A percentile compares a stretch with the other conserved stretches of the same genome.
Conservation (phyloP, 371 early-diverging fungal genomes). For the Entomophthora muscae region DNA sequence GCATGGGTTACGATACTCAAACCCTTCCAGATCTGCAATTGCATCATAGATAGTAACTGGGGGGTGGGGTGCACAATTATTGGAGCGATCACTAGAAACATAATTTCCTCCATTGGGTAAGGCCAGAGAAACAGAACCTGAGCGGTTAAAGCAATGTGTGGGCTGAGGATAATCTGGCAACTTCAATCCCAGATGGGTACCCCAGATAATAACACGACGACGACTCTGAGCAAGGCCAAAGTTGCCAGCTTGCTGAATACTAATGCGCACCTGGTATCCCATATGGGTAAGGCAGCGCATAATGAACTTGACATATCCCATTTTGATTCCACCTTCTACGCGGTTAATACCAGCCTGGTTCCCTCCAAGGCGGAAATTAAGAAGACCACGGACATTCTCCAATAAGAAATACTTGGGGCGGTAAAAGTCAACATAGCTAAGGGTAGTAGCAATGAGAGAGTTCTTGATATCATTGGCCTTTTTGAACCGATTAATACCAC, state of each 20-base stretch:
- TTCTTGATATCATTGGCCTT: slow-evolving; percentile 40
- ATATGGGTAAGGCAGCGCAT: slow-evolving; percentile 32
- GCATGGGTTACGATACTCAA: slow-evolving; percentile 30
- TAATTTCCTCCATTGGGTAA: slow-evolving; percentile 18
- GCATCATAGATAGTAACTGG: slow-evolving; percentile 30
- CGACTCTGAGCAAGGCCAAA: slow-evolving; percentile 35
- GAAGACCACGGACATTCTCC: slow-evolving; percentile 37
- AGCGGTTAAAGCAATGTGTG: slow-evolving; percentile 20
- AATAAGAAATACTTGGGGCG: slow-evolving; percentile 34
- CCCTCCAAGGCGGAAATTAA: slow-evolving; percentile 26
- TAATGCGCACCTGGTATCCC: slow-evolving; percentile 37
- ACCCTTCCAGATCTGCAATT: slow-evolving; percentile 36
- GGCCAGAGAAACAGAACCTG: slow-evolving; percentile 15
- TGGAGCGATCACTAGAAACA: slow-evolving; percentile 17
- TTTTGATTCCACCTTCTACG: slow-evolving; percentile 25
- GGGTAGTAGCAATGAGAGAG: slow-evolving; percentile 29
- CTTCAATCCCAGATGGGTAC: slow-evolving; percentile 21
- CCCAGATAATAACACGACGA: slow-evolving; percentile 37
- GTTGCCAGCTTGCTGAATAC: slow-evolving; percentile 34
- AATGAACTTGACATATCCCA: slow-evolving; percentile 38
- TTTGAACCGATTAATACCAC: slow-evolving; percentile 27
- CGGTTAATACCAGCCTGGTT: slow-evolving; percentile 20
- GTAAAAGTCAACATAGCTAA: slow-evolving; percentile 42
- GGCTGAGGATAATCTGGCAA: slow-evolving; percentile 34
- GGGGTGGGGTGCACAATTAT: slow-evolving; percentile 27